Base-by-base conservation (phyloP, 352 stramenopile species). In the Pythium vanterpoolii region DNA sequence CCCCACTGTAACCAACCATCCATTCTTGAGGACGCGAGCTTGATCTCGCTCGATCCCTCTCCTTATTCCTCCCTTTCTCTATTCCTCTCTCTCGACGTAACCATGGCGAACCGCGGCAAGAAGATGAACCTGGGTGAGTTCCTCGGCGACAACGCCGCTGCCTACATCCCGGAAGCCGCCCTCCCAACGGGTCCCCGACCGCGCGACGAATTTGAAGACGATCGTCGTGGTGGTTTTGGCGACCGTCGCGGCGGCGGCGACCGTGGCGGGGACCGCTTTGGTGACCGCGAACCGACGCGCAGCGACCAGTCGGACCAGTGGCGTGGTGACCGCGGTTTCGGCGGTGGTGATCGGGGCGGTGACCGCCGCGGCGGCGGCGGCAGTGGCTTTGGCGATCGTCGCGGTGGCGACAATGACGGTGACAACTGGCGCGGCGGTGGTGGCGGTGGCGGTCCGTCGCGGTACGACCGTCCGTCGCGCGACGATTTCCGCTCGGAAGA, bases 91-190 rank as follows among this genome's bases (percentile, higher is more conserved):
- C 7, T 50, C 24, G 16, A 0, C 7, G 19, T 31, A 33, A 71
- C 45, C 55, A 89, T 87, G 75, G 72, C 77, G 51, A 64, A 63
- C 21, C 73, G 73, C 48, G 76, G 66, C 50, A 85, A 89, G 69
- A 88, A 89, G 59, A 87, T 90, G 66, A 72, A 72, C 48, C 71
- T 90, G 31, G 76, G 80, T 51, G 78, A 88, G 71, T 90, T 88
- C 73, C 72, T 90, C 10, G 80, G 80, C 36, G 77, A 87, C 72
- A 64, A 83, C 48, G 70, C 70, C n/a, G 71, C 76, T 23, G 48
- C 57, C 23, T 88, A 87, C 56, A 90, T 82, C 51, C 75, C 77
- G 0, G 77, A 86, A 30, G 76, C 76, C 23, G 55, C 78, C 52
- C 62, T 90, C 28, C 80, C 80, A 13, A 87, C 80, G 7, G 80